Evolutionary conservation across 2,329 filamentous ascomycete species (phyloP).

Genomic region (Dactylellina sp.): DNA sequence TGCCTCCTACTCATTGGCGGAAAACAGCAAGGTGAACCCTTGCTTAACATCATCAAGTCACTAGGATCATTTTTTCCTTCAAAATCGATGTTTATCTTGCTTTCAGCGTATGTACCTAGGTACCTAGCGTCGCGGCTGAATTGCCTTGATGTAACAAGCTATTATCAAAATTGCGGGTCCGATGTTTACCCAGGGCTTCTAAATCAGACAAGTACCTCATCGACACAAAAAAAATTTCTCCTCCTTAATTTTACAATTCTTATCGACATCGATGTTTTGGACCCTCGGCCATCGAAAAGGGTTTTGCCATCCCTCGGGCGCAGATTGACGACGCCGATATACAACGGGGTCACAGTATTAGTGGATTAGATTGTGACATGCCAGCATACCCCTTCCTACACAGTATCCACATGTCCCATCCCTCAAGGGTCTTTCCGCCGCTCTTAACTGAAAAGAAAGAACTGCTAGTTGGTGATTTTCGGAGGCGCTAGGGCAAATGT

Average conservation of each 20-base stretch:
- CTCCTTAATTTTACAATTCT: conserved; percentile 40
- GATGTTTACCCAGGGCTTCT: conserved; percentile 30
- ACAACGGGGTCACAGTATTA: not conserved
- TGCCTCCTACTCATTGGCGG: conserved; percentile 9
- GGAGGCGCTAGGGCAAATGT: conserved; percentile 19
- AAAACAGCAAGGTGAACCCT: conserved; percentile 31
- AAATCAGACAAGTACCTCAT: conserved; percentile 9
- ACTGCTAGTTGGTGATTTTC: conserved; percentile 8
- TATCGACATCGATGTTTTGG: conserved; percentile 11
- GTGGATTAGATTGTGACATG: conserved; percentile 31
- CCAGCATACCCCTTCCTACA: conserved; percentile 34
- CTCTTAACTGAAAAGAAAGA: conserved; percentile 7
- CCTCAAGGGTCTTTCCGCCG: conserved; percentile 31
- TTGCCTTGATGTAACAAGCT: conserved; percentile 42
- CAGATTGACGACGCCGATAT: conserved; percentile 17
- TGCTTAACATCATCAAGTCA: conserved; percentile 17
- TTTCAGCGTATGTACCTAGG: not conserved
- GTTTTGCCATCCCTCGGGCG: conserved; percentile 21
- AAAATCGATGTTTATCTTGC: conserved; percentile 26
- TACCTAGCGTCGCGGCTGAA: conserved; percentile 48
- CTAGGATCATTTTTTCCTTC: conserved; percentile 28
- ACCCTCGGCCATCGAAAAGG: not conserved
- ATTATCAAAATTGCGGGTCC: conserved; percentile 46
- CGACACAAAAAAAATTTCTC: conserved; percentile 10
- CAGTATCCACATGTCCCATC: conserved; percentile 39